These are phyloP conservation scores for Aspergillus bertholletiae DNA, from an alignment of 495 filamentous ascomycete genomes.

Conservation along the genomic window DNA sequence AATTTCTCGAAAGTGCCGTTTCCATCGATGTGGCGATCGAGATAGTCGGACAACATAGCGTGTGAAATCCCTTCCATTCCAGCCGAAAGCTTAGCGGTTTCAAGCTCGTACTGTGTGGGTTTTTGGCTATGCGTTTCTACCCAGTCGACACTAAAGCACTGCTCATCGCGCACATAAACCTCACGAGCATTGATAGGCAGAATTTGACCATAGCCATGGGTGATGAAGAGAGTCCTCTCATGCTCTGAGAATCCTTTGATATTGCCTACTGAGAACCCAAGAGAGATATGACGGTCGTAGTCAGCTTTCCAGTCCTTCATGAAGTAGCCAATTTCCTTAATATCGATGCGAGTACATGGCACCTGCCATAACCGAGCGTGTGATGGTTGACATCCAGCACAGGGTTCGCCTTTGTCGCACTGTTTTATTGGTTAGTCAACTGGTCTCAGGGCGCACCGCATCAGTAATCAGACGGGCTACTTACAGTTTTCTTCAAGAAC, in stretches of 20 bases:
- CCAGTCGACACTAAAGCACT: slow-evolving; percentile 91
- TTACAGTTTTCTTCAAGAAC: slow-evolving; percentile 89
- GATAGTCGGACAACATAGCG: slow-evolving; percentile 76
- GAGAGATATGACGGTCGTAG: slow-evolving; percentile 81
- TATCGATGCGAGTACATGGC: slow-evolving; percentile 91
- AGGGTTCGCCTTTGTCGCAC: slow-evolving; percentile 93
- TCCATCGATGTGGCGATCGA: slow-evolving; percentile 86
- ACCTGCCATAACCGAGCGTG: slow-evolving; percentile 94
- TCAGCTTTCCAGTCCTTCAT: slow-evolving; percentile 98
- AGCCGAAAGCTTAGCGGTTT: slow-evolving; percentile 80
- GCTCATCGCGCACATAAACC: slow-evolving; percentile 84
- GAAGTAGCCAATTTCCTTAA: slow-evolving; percentile 94
- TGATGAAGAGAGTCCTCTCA: slow-evolving; percentile 76
- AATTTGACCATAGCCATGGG: slow-evolving; percentile 85
- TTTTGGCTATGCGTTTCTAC: slow-evolving; percentile 70
- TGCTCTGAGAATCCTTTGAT: slow-evolving; percentile 86
- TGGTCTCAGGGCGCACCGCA: not conserved
- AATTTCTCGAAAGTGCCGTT: slow-evolving; percentile 77
- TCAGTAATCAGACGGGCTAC: not conserved
- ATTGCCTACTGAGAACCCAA: slow-evolving; percentile 85
- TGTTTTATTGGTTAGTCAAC: slow-evolving; percentile 15
- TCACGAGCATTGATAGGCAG: slow-evolving; percentile 87
- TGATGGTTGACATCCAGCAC: slow-evolving; percentile 86
- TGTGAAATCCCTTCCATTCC: slow-evolving; percentile 77
- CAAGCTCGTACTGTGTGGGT: slow-evolving; percentile 74